A percentile compares a stretch with the other conserved stretches of the same genome.
Conservation (phyloP, 1,139 yeast species). For the Candida tropicalis region DNA sequence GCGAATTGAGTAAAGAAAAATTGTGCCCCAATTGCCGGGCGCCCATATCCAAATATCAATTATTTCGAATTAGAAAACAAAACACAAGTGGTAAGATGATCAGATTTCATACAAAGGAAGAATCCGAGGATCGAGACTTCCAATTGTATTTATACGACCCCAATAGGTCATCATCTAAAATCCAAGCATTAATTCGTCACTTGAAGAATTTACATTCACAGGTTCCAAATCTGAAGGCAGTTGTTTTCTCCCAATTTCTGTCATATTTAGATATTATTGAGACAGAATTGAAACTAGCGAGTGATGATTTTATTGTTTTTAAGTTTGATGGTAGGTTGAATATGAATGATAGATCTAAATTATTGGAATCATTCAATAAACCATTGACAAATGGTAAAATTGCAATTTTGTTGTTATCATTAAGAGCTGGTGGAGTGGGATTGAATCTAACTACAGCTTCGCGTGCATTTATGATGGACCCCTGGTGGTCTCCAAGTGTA, state of each 20-base stretch:
- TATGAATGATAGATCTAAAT: constrained; percentile 64
- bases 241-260: constrained; percentile 91
- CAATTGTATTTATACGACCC: constrained; percentile 51
- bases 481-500: constrained; percentile 97
- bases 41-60: constrained; percentile 42
- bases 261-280: constrained; percentile 78
- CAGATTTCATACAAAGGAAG: constrained; percentile 33
- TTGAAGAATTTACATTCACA: constrained; percentile 54
- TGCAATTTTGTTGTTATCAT: constrained; percentile 67
- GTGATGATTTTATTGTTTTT: constrained; percentile 42
- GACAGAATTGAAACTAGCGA: constrained; percentile 52
- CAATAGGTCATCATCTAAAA: constrained; percentile 66
- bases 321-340: constrained; percentile 84
- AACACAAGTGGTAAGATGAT: constrained; percentile 35
- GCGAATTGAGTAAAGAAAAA: constrained; percentile 25
- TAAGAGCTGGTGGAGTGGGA: constrained; percentile 97
- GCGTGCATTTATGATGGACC: constrained; percentile 90
- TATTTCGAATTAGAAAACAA: constrained; percentile 41
- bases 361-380: constrained; percentile 56
- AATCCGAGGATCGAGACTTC: constrained; percentile 28
- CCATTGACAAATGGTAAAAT: constrained; percentile 35
- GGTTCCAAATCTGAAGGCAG: constrained; percentile 69
- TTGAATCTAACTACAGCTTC: constrained; percentile 85
- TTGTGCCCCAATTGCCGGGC: constrained; percentile 66
- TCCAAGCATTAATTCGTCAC: constrained; percentile 68